Conservation (phyloP, 148 eudicot genomes). For the Suaeda aralocaspica region DNA sequence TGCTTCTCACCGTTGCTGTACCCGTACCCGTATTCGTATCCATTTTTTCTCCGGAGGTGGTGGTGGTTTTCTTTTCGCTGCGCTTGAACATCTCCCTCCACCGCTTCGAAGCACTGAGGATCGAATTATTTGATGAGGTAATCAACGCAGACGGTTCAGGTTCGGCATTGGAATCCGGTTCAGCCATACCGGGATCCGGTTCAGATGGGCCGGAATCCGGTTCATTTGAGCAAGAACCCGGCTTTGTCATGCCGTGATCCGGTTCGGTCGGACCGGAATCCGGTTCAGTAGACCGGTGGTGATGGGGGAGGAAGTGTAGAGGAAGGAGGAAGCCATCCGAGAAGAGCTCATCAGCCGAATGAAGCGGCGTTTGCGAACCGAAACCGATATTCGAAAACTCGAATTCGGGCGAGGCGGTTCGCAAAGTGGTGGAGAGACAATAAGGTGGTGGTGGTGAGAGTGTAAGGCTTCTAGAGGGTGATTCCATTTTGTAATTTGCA, state of each 20-base stretch:
- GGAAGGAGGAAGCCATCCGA: constrained; percentile 77
- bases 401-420: constrained; percentile 59
- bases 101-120: constrained; percentile 53
- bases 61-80: constrained; percentile 11
- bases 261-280: not conserved
- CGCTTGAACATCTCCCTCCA: constrained; percentile 78
- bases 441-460: constrained; percentile 22
- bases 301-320: constrained; percentile 44
- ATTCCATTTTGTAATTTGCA: not conserved
- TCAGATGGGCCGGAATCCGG: constrained; percentile 19
- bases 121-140: not conserved
- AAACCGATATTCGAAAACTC: constrained; percentile 54
- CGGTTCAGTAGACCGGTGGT: constrained; percentile 5
- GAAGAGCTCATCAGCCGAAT: constrained; percentile 88
- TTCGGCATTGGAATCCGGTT: constrained; percentile 7
- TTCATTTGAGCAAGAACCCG: not conserved
- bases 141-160: constrained; percentile 17
- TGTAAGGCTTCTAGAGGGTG: constrained; percentile 17
- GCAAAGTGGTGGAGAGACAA: not conserved
- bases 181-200: not conserved
- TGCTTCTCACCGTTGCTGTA: constrained; percentile 30
- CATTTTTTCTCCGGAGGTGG: not conserved
- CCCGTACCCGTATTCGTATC: too few species aligned
- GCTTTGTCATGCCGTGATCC: constrained; percentile 3
- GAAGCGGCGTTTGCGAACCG: constrained; percentile 47